These are phyloP conservation scores for Pterocarpus santalinus DNA, from an alignment of 306 rosid species.

Conservation along the genomic window DNA sequence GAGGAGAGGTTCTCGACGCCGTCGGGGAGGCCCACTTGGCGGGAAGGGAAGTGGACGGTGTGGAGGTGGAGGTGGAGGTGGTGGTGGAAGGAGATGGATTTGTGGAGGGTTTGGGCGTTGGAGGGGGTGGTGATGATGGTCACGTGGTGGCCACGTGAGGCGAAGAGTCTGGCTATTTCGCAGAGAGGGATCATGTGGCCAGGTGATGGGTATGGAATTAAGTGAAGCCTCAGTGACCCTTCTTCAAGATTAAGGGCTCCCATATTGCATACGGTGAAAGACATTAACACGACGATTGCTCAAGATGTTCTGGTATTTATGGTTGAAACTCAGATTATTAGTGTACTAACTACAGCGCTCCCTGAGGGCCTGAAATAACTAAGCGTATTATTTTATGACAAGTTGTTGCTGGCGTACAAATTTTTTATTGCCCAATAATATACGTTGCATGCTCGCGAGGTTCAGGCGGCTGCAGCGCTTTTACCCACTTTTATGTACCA, in stretches of 20 bases:
- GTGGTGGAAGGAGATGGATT: not conserved
- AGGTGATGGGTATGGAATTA: slow-evolving; percentile 52
- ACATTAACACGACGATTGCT: too few relatives aligned
- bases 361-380: too few relatives aligned
- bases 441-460: too few relatives aligned
- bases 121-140: slow-evolving; percentile 58
- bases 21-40: slow-evolving; percentile 48
- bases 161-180: slow-evolving; percentile 53
- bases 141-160: slow-evolving; percentile 48
- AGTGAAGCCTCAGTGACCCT: slow-evolving; percentile 43
- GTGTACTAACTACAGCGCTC: too few relatives aligned
- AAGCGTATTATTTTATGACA: too few relatives aligned
- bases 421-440: too few relatives aligned
- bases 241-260: not conserved
- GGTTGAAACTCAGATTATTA: not conserved
- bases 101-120: slow-evolving; percentile 38
- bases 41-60: slow-evolving; percentile 38
- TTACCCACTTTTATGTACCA: too few relatives aligned
- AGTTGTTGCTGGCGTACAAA: too few relatives aligned
- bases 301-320: not conserved
- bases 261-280: too few relatives aligned
- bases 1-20: slow-evolving; percentile 36
- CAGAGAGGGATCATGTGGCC: slow-evolving; percentile 56
- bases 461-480: too few relatives aligned
- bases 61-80: slow-evolving; percentile 19